Base-by-base conservation (phyloP, 805 yeast genomes). In the Sugiyamaella floridensis region DNA sequence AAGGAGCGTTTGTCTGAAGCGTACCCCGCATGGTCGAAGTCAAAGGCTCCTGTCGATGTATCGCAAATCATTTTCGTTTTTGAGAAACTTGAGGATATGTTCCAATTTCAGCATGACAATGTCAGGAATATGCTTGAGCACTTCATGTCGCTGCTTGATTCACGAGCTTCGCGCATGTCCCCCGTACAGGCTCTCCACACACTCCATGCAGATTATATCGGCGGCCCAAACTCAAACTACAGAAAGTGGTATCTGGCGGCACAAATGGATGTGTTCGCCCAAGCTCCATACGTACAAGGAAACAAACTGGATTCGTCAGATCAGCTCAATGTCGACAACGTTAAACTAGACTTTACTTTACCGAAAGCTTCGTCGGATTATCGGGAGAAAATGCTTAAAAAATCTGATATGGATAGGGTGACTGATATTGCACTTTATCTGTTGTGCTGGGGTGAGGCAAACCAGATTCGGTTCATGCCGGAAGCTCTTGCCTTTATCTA, bases 361-460 rank as follows among this genome's bases (percentile, higher is more conserved):
- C 80, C 74, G 51, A 77, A 80, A n/a, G 83, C 88, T 4, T 87
- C 56, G 22, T 52, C 43, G 0, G 43, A 48, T 10, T 67, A 68
- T 89, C 64, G 68, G 5, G 61, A 62, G 4, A 76, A 75, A 32
- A 79, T 82, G 83, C 71, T 71, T 29, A 62, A 71, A 0, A 69
- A 79, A 45, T 64, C 78, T 0, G 74, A 84, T 1, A 70, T 72
- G 26, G 86, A 82, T 51, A 75, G 82, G 53, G 71, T 81, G 2
- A 69, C 75, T 14, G 96, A 89, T 57, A 58, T 89, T 15, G 80
- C 86, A 0, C 67, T 89, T 7, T 89, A 82, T 62, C 72, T 89
- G 11, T 66, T 86, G 51, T 79, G 87, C 56, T 89, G 97, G 97
- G 95, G 96, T 0, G 97, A 89, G 64, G 89, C 96, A 0, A 87